Percentiles rank a stretch among this genome's conserved stretches.
These are phyloP conservation scores for Sicyos edulis DNA, from an alignment of 306 rosid genomes.

Conservation along the genomic window DNA sequence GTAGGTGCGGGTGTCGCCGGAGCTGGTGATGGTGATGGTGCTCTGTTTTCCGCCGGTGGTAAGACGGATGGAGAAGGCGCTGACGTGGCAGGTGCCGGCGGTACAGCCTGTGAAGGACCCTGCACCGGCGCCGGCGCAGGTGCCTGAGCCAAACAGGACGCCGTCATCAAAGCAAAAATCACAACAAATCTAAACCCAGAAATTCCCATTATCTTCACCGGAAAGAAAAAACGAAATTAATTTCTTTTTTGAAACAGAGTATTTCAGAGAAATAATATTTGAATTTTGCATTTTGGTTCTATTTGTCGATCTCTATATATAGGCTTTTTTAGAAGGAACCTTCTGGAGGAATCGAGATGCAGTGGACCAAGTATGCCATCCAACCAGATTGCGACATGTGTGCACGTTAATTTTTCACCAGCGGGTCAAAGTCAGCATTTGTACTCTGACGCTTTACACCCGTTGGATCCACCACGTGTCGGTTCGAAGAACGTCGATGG, in stretches of 20 bases:
- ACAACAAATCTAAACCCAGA: constrained; percentile 7
- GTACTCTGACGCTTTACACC: neutral
- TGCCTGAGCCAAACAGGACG: constrained; percentile 12
- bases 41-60: neutral
- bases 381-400: neutral
- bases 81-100: constrained; percentile 7
- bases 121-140: neutral
- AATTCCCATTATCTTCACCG: constrained; percentile 15
- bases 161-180: constrained; percentile 7
- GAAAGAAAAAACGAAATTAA: neutral
- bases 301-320: neutral
- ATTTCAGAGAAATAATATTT: neutral
- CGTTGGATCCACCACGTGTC: constrained; percentile 6
- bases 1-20: constrained; percentile 5
- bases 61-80: neutral
- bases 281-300: neutral
- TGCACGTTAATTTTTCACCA: neutral
- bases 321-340: neutral
- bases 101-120: neutral
- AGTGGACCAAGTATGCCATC: neutral
- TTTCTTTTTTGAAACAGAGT: neutral
- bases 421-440: neutral
- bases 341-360: constrained; percentile 2
- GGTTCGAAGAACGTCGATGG: neutral
- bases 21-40: neutral